phyloP scores from a whole-genome alignment of 2,329 filamentous ascomycete genomes.

The Penicillium sp. region DNA sequence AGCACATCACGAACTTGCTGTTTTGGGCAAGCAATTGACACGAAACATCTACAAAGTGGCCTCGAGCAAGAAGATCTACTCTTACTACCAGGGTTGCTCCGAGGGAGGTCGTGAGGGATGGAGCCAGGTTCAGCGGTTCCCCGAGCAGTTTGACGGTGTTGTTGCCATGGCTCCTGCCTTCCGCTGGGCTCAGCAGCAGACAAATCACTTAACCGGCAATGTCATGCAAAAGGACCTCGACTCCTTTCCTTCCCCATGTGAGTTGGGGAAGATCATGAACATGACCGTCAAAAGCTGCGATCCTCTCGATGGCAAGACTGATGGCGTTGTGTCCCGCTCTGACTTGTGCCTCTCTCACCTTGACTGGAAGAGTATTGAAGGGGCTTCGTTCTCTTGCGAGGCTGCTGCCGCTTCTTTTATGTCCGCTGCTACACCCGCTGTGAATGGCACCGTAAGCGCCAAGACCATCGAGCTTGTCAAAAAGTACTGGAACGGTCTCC shows the following conservation, averaged over 20 bases:
- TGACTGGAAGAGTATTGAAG: slow-evolving; percentile 30
- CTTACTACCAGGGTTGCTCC: slow-evolving; percentile 55
- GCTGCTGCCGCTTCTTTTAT: slow-evolving; percentile 17
- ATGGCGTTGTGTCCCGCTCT: slow-evolving; percentile 51
- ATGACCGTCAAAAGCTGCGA: slow-evolving; percentile 54
- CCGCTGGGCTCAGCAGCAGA: slow-evolving; percentile 42
- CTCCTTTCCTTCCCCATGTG: slow-evolving; percentile 45
- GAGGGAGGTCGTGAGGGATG: slow-evolving; percentile 52
- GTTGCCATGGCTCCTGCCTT: slow-evolving; percentile 46
- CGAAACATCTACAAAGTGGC: slow-evolving; percentile 37
- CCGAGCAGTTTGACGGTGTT: slow-evolving; percentile 46
- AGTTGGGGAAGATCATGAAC: slow-evolving; percentile 53
- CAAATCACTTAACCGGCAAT: slow-evolving; percentile 38
- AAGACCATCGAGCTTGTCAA: slow-evolving; percentile 14
- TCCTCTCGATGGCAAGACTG: slow-evolving; percentile 50
- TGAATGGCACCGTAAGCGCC: slow-evolving; percentile 12
- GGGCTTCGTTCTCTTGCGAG: slow-evolving; percentile 42
- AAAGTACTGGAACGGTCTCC: slow-evolving; percentile 10
- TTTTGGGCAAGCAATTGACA: slow-evolving; percentile 45
- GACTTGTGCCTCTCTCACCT: slow-evolving; percentile 47
- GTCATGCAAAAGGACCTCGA: slow-evolving; percentile 39
- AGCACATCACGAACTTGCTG: slow-evolving; percentile 50
- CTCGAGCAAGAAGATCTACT: slow-evolving; percentile 13
- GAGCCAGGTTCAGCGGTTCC: slow-evolving; percentile 49
- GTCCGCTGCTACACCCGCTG: slow-evolving; percentile 8